These are phyloP conservation scores for Arthrinium phaeospermum DNA, from an alignment of 2,329 filamentous ascomycete genomes.

Conservation along the genomic window DNA sequence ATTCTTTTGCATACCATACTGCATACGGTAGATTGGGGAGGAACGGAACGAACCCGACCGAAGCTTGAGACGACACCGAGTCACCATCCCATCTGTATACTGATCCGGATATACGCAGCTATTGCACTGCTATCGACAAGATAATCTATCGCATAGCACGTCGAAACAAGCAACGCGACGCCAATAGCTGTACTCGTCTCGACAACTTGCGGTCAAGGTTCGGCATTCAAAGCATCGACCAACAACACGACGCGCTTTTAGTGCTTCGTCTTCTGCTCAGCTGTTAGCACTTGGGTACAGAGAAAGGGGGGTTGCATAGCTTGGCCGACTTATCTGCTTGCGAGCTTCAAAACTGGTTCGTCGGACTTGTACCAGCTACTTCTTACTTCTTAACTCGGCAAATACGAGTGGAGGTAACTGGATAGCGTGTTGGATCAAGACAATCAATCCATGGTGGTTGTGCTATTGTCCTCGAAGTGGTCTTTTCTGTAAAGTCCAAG, in stretches of 20 bases:
- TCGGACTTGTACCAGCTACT: background rate
- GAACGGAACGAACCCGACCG: conserved; percentile 8
- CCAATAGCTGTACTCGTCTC: background rate
- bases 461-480: background rate
- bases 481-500: background rate
- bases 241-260: background rate
- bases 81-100: conserved; percentile 8
- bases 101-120: background rate
- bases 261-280: background rate
- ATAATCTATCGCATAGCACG: background rate
- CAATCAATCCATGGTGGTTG: conserved; percentile 3
- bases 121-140: background rate
- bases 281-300: background rate
- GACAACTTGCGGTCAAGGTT: background rate
- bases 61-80: background rate
- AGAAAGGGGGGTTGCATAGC: background rate
- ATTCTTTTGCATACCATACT: background rate
- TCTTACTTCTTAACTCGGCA: background rate
- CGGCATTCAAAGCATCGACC: background rate
- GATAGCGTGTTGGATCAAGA: background rate
- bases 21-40: background rate
- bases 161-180: background rate
- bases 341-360: background rate
- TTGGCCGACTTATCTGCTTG: background rate
- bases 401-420: background rate